phyloP scores from a whole-genome alignment of 345 rosid genomes.

The Eucalyptus coolabah region DNA sequence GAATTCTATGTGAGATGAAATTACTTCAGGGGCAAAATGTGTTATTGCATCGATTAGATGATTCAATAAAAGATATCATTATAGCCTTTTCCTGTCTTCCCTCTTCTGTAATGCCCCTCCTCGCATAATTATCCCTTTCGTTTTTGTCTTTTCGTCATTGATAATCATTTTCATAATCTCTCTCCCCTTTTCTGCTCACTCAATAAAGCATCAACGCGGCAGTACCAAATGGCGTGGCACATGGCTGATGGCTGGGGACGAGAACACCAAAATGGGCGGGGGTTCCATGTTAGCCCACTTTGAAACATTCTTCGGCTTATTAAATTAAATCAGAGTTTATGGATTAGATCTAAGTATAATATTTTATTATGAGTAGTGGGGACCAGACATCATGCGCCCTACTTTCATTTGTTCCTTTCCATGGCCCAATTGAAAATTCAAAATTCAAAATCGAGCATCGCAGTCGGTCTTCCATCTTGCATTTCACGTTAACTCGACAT shows the following conservation, averaged over 20 bases:
- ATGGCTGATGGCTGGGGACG: not conserved
- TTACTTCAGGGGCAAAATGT: not conserved
- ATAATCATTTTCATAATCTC: not conserved
- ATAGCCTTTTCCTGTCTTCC: not conserved
- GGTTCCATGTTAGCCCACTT: not conserved
- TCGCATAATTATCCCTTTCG: not conserved
- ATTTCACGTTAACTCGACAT: not conserved
- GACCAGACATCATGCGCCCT: not conserved
- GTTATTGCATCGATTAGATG: not conserved
- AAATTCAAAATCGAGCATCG: not conserved
- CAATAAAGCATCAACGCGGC: not conserved
- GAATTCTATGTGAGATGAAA: not conserved
- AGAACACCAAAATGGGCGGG: not conserved
- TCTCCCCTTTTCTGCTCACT: not conserved
- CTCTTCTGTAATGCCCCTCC: not conserved
- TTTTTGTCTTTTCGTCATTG: not conserved
- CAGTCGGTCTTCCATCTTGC: not conserved
- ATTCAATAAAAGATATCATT: not conserved
- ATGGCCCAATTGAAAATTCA: not conserved
- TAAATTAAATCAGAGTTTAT: not conserved
- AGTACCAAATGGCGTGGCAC: not conserved
- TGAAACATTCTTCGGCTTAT: not conserved
- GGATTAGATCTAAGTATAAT: not conserved
- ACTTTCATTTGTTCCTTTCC: not conserved
- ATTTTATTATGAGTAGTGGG: not conserved